Base-by-base conservation (phyloP, 208 protist species). In the Phytomonas francai region DNA sequence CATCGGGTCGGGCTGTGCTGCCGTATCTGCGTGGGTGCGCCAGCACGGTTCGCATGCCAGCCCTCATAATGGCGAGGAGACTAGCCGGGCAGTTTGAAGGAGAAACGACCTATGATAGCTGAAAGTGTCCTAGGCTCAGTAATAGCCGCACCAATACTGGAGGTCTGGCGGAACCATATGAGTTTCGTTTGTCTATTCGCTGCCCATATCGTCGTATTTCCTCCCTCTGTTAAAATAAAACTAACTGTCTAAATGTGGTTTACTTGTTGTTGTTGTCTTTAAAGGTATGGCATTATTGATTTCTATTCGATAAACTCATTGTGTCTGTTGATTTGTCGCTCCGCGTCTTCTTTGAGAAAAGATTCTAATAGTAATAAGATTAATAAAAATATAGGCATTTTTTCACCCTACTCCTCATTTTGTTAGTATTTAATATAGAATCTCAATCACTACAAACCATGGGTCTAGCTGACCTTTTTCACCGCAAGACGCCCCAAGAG, bases 401-500 rank as follows among this genome's bases (percentile, higher is more conserved):
- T 16, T 45, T 1, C 11, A 7, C 39, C 11, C 9, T 45, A 45
- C 12, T 45, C 19, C 2, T 45, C 39, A 45, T 14, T 45, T 14
- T 16, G 9, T 45, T 45, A 45, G 8, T 16, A n/a, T 45, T 16
- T 45, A 7, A 11, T 45, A 22, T 45, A 14, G 19, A 7, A 14
- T 45, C 11, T 3, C 11, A 45, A 45, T 45, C 39, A 45, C 9
- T 22, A 0, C 3, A 27, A 63, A 68, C 30, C 45, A 89, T 91
- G 81, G 83, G 81, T 33, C 65, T 87, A 30, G 65, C 54, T 8
- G 74, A 90, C 54, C 56, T 95, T 3, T 97, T 97, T 65, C 80
- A 89, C 65, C 85, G 87, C 69, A 82, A 92, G 71, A 95, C 89
- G 49, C 91, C 91, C 33, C 77, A 97, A 78, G 93, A 99, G 79